A percentile compares a stretch with the other conserved stretches of the same genome.
Conservation (phyloP, 2,329 filamentous ascomycete genomes). For the Botrytis fragariae region DNA sequence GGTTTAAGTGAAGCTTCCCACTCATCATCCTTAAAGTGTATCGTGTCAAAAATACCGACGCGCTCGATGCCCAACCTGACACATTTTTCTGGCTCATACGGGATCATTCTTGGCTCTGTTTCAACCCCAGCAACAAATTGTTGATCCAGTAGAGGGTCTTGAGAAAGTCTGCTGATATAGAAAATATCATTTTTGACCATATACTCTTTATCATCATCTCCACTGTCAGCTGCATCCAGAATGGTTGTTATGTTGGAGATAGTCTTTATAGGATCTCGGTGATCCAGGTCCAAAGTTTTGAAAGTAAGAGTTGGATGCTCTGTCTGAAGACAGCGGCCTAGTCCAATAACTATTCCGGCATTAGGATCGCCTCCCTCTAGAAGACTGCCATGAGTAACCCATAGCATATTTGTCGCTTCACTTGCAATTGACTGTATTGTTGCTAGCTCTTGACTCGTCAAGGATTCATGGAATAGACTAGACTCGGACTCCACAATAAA, state of each 20-base stretch:
- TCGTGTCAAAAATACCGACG: constrained; percentile 19
- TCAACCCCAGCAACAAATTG: constrained; percentile 21
- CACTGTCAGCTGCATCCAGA: neutral
- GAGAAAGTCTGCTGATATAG: constrained; percentile 22
- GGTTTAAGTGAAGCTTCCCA: neutral
- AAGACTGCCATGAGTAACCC: constrained; percentile 21
- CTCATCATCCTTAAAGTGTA: constrained; percentile 5
- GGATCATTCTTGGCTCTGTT: neutral
- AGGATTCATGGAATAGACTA: constrained; percentile 5
- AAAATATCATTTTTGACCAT: constrained; percentile 1
- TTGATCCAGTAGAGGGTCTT: constrained; percentile 16
- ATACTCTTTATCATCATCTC: constrained; percentile 13
- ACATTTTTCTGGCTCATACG: constrained; percentile 4
- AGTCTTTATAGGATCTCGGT: neutral
- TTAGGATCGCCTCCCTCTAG: constrained; percentile 13
- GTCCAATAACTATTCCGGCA: constrained; percentile 15
- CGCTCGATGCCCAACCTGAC: constrained; percentile 9
- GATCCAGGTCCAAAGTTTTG: constrained; percentile 20
- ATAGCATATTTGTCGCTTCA: neutral
- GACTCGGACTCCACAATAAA: constrained; percentile 4
- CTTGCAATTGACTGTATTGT: neutral
- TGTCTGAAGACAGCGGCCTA: constrained; percentile 17
- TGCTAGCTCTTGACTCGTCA: constrained; percentile 5
- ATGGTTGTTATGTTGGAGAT: neutral
- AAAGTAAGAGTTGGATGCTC: constrained; percentile 25